Percentiles rank a stretch among this genome's conserved stretches.
phyloP scores from a whole-genome alignment of 768 basidiomycete species.

The Candolleomyces eurysporus region DNA sequence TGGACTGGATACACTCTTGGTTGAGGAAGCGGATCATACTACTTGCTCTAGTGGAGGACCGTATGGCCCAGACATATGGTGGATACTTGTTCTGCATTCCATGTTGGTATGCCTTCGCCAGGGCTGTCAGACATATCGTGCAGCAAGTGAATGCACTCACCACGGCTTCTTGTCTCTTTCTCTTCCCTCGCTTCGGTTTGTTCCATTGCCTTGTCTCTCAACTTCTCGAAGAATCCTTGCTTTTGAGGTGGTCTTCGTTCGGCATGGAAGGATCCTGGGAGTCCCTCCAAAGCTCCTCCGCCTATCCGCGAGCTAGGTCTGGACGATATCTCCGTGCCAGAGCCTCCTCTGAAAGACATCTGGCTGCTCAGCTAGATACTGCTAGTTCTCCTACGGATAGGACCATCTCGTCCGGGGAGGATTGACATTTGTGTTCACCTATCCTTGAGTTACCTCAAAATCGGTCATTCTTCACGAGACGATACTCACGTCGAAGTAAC shows the following conservation, averaged over 20 bases:
- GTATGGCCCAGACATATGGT: neutral
- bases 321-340: slow-evolving; percentile 9
- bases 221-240: slow-evolving; percentile 53
- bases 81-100: neutral
- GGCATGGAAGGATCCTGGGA: slow-evolving; percentile 10
- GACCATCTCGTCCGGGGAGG: slow-evolving; percentile 72
- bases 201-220: slow-evolving; percentile 63
- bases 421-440: slow-evolving; percentile 63
- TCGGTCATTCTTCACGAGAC: neutral
- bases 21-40: neutral
- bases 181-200: slow-evolving; percentile 68
- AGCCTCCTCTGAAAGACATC: slow-evolving; percentile 23
- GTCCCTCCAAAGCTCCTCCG: slow-evolving; percentile 28
- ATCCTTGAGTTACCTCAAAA: neutral
- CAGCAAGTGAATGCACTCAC: neutral
- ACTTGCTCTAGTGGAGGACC: neutral
- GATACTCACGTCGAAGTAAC: slow-evolving; percentile 47
- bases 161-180: slow-evolving; percentile 30
- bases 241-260: slow-evolving; percentile 24
- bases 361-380: slow-evolving; percentile 57
- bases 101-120: neutral
- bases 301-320: slow-evolving; percentile 5
- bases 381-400: slow-evolving; percentile 70
- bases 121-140: neutral
- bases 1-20: neutral